Percentiles rank a stretch among this genome's conserved stretches.
Evolutionary conservation across 495 filamentous ascomycete genomes (phyloP).

Genomic region (Penicillium daleae): DNA sequence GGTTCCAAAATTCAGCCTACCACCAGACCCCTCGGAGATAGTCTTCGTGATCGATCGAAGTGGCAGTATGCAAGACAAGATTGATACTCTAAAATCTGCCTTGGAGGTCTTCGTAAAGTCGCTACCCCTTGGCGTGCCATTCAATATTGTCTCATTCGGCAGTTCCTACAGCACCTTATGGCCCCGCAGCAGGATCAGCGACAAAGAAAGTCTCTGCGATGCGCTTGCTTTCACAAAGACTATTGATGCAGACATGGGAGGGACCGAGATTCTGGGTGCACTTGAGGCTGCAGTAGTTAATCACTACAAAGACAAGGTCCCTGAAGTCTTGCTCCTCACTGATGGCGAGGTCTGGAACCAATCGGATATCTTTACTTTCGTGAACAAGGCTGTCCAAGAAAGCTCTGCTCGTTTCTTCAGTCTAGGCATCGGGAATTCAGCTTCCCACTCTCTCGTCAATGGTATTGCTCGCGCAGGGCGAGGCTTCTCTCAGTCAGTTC

Average conservation of each 20-base stretch:
- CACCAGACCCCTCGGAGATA: not conserved
- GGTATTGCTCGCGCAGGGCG: not conserved
- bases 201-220: not conserved
- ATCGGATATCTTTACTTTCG: not conserved
- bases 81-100: not conserved
- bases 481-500: not conserved
- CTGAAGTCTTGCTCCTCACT: not conserved
- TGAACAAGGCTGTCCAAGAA: not conserved
- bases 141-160: conserved; percentile 4
- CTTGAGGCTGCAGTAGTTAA: not conserved
- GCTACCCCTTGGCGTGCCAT: not conserved
- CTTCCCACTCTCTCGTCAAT: not conserved
- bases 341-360: not conserved
- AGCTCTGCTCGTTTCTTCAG: not conserved
- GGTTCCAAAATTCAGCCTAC: not conserved
- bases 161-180: not conserved
- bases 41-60: not conserved
- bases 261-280: not conserved
- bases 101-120: not conserved
- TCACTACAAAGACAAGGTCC: not conserved
- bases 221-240: not conserved
- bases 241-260: not conserved
- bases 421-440: not conserved
- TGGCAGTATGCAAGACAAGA: not conserved
- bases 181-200: not conserved